A percentile compares a stretch with the other conserved stretches of the same genome.
Evolutionary conservation across 2,329 filamentous ascomycete genomes (phyloP).

Genomic region (Taxawa tesnikishii): DNA sequence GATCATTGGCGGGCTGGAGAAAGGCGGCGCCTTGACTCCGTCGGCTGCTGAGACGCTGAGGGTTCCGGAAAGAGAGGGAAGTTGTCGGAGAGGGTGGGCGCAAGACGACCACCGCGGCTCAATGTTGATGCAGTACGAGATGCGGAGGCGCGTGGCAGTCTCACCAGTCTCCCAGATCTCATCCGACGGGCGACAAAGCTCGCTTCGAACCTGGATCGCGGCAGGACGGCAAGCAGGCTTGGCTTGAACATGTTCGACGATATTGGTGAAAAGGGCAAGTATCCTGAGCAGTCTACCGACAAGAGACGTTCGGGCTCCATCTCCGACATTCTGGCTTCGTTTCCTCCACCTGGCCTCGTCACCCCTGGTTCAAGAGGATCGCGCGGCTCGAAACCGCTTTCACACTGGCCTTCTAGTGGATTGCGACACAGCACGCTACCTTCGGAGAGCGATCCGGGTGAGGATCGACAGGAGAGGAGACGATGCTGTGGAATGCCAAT

Average conservation of each 20-base stretch:
- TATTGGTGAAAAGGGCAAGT: constrained; percentile 13
- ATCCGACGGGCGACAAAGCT: constrained; percentile 79
- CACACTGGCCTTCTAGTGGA: constrained; percentile 6
- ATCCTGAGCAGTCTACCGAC: constrained; percentile 1
- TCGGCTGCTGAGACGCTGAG: constrained; percentile 20
- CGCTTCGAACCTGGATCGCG: constrained; percentile 77
- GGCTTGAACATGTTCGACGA: constrained; percentile 37
- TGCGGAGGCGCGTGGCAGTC: constrained; percentile 72
- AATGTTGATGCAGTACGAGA: constrained; percentile 73
- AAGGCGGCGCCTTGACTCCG: constrained; percentile 21
- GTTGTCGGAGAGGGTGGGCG: constrained; percentile 29
- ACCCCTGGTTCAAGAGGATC: constrained; percentile 11
- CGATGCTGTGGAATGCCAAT: constrained; percentile 75
- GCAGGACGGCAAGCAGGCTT: constrained; percentile 51
- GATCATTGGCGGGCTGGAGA: constrained; percentile 17
- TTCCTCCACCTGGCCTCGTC: constrained; percentile 45
- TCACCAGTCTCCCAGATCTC: constrained; percentile 84
- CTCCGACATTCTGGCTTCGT: constrained; percentile 53
- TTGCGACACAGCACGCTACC: constrained; percentile 7
- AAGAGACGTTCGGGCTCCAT: constrained; percentile 38
- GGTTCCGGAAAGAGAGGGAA: constrained; percentile 14
- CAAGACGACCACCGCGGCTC: constrained; percentile 53
- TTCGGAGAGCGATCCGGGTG: constrained; percentile 7
- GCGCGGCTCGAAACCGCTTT: constrained; percentile 2
- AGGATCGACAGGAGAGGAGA: constrained; percentile 26